Evolutionary conservation across 2,329 filamentous ascomycete genomes (phyloP), one percentile per base, ranked within the genome.

Genomic region (Lecanosticta acicola): DNA sequence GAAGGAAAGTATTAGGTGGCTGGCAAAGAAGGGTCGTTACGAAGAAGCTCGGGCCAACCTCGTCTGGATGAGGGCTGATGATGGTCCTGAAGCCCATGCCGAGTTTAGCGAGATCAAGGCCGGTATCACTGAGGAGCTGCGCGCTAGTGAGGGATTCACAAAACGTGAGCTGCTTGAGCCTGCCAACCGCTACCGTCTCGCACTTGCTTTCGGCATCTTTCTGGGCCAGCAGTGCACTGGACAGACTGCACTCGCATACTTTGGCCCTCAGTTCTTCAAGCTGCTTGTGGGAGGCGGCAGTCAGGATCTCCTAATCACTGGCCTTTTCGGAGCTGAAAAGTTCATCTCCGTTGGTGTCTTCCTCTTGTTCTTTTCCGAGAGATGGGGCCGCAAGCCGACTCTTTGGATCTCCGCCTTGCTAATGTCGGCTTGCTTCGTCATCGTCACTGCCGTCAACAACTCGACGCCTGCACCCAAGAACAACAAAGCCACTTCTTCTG

Each of bases 221-320:
- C 65, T 74, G 2, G 72, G 72, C 0, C 74, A 77, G 51, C 74
- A 77, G 44, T 73, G 74, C 5, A 78, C 74, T 1, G 75, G 75
- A 2, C 73, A 73, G 18, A 77, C 74, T 0, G 75, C 75, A 0
- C 68, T 78, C 49, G 74, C 74, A 5, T 77, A 77, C 58, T 78
- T 76, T 41, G 73, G 72, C 0, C 74, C 75, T 3, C 75, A 79
- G 55, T 77, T 77, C 59, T 78, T 78, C 58, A 69, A 70, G 17
- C 60, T 77, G 0, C 67, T 78, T 3, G 71, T 77, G 8, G 73
- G 72, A 3, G 57, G 62, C 7, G 70, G 68, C 1, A 65, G 70
- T 33, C 62, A 68, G 43, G 69, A 70, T 35, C 65, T 79, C 2
- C 59, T 78, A 1, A 58, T 79, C 14, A 77, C 74, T 0, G 75